Evolutionary conservation across 108 stramenopile genomes (phyloP), one percentile per base, ranked within the genome.

Genomic region (Cyclotella kingstonii): DNA sequence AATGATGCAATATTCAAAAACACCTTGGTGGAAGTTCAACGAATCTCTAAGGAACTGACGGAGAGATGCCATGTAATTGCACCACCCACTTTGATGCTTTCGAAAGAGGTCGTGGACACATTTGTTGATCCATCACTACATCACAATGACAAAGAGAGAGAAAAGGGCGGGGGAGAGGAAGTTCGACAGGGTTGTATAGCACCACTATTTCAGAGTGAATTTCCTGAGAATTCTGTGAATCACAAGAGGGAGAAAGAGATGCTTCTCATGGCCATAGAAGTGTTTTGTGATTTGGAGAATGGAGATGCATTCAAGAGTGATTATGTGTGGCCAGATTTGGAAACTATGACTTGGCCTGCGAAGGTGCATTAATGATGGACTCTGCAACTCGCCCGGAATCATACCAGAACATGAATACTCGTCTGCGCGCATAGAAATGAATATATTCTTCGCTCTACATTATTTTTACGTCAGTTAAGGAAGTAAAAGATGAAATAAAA

Each of bases 81-180:
- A n/a, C 85, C 90, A 14, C 87, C 84, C 15, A 53, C 15, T 5
- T 18, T 62, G 14, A 28, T 60, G 46, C 44, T 95, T 6, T 68
- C 73, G 8, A 64, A 78, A 44, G 65, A 86, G 27, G 82, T 88
- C 25, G 82, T 95, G 15, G 76, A 85, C 47, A 66, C 71, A 59
- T 93, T 95, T 62, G 64, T 95, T 4, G 90, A 95, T 76, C 81
- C 84, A 17, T 70, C 66, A 14, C 58, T 93, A 36, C 88, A 91
- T 60, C 91, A 95, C 66, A 86, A 88, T 52, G 83, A 83, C 33
- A 61, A 67, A 45, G 21, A 48, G 73, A 66, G 40, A 43, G 57
- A 52, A 31, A 31, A 22, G 36, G 30, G 51, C 34, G 45, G 42
- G 52, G 28, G 55, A 38, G 77, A 60, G 38, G 62, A 78, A 21